Percentiles rank a stretch among this genome's conserved stretches.
Evolutionary conservation across 192 early-diverging fungal genomes (phyloP).

Genomic region (Umbelopsis vinacea): DNA sequence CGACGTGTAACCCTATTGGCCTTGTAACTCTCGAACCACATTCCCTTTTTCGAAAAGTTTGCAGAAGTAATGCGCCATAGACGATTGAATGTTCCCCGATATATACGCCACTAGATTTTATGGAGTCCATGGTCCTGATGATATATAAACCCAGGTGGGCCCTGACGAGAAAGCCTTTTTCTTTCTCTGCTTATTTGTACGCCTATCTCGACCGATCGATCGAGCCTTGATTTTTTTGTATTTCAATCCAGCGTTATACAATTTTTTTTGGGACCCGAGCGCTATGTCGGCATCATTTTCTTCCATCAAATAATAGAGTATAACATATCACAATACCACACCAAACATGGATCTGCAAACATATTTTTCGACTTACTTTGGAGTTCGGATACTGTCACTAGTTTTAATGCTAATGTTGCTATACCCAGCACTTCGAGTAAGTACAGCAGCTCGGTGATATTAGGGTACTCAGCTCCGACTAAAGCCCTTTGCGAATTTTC

Average conservation of each 20-base stretch:
- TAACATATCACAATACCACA: background rate
- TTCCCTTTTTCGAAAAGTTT: conserved; percentile 1
- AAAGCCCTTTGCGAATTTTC: background rate
- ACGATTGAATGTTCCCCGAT: background rate
- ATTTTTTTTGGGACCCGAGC: no score
- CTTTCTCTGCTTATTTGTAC: no score
- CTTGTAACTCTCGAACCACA: background rate
- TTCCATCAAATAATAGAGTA: background rate
- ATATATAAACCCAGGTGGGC: no score
- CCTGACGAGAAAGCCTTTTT: no score
- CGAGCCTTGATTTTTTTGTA: no score
- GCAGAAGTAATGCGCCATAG: background rate
- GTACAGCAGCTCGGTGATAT: background rate
- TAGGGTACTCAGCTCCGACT: background rate
- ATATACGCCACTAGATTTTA: background rate
- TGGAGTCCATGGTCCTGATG: background rate
- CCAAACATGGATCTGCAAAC: background rate
- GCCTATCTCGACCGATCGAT: no score
- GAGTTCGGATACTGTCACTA: background rate
- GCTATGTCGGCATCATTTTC: no score
- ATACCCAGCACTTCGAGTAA: conserved; percentile 7
- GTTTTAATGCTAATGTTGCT: background rate
- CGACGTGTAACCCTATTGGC: background rate
- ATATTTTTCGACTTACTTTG: background rate
- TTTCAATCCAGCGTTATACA: no score